phyloP scores from a whole-genome alignment of 1,284 basidiomycete species.

The Porphyrellus sp. region DNA sequence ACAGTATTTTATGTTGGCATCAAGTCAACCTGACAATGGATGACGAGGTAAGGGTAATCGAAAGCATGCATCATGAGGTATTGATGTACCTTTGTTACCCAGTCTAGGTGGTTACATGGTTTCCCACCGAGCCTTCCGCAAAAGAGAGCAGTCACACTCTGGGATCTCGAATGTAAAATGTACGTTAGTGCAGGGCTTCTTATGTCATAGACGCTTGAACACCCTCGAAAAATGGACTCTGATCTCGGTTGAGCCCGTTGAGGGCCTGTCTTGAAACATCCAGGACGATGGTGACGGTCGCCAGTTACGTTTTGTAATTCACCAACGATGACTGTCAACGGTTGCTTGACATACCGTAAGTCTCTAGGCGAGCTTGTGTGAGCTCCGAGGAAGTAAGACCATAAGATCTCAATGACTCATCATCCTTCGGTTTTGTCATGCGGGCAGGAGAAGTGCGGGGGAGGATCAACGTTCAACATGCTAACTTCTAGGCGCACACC shows the following conservation, averaged over 20 bases:
- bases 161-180: background rate
- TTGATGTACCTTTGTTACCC: background rate
- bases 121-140: background rate
- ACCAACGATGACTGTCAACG: background rate
- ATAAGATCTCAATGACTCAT: background rate
- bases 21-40: background rate
- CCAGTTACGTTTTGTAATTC: constrained; percentile 6
- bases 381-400: background rate
- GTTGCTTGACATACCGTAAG: constrained; percentile 6
- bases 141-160: background rate
- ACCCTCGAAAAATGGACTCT: background rate
- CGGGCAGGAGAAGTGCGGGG: no score
- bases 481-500: background rate
- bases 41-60: background rate
- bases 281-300: constrained; percentile 1
- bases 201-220: background rate
- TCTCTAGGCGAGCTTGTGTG: background rate
- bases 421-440: no score
- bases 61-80: background rate
- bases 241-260: constrained; percentile 21
- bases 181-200: background rate
- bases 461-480: no score
- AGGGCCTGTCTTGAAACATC: constrained; percentile 15
- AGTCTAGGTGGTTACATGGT: background rate
- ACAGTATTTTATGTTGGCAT: background rate